phyloP scores from a whole-genome alignment of 768 basidiomycete genomes.

The Suillus cothurnatus region DNA sequence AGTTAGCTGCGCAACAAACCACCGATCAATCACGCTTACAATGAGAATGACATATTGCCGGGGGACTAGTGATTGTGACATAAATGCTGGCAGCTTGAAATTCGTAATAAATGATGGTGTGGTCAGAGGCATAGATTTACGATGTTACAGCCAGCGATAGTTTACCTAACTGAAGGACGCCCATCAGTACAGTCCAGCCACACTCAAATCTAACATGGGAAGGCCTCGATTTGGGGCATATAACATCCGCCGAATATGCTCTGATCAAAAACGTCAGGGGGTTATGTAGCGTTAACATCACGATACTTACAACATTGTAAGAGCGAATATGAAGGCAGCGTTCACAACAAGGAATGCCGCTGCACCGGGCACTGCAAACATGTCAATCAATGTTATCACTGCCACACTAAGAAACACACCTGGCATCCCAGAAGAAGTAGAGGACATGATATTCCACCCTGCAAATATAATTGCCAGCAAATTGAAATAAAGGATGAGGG shows the following conservation, averaged over 20 bases:
- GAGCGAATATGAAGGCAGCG: constrained; percentile 36
- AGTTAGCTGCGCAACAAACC: not conserved
- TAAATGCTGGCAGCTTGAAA: constrained; percentile 50
- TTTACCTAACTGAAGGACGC: constrained; percentile 54
- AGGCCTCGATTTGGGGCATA: constrained; percentile 38
- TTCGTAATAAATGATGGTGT: not conserved
- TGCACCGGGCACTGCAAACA: constrained; percentile 44
- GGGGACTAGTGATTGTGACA: constrained; percentile 46
- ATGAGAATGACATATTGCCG: constrained; percentile 35
- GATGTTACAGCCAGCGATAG: not conserved
- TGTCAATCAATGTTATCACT: constrained; percentile 4
- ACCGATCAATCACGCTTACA: constrained; percentile 30
- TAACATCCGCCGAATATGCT: constrained; percentile 37
- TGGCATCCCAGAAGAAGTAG: constrained; percentile 34
- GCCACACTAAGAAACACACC: constrained; percentile 33
- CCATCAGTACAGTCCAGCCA: constrained; percentile 52
- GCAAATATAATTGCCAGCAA: constrained; percentile 56
- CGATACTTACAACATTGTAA: constrained; percentile 34
- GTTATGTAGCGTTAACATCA: not conserved
- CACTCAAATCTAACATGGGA: constrained; percentile 56
- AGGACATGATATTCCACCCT: constrained; percentile 55
- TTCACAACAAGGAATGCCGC: constrained; percentile 52
- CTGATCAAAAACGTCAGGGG: constrained; percentile 13
- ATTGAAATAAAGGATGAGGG: constrained; percentile 51
- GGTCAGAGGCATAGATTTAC: not conserved